A percentile compares a stretch with the other conserved stretches of the same genome.
Evolutionary conservation across 352 stramenopile species (phyloP).

Genomic region (Aphanomyces euteiches): DNA sequence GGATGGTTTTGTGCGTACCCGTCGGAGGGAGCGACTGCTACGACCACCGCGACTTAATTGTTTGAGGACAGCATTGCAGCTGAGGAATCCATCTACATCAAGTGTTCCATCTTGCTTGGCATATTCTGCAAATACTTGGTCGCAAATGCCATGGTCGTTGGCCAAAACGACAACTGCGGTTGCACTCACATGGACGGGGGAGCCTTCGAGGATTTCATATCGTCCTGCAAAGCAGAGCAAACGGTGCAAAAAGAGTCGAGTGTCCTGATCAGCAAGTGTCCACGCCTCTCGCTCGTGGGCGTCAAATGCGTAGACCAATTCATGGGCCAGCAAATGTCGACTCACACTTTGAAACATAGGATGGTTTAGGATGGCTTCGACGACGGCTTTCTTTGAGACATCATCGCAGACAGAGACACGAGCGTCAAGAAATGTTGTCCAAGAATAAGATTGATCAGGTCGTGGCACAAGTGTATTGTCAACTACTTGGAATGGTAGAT

Average conservation of each 20-base stretch:
- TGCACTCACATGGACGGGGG: background rate
- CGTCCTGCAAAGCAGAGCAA: background rate
- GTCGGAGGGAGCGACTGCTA: background rate
- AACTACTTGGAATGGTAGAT: background rate
- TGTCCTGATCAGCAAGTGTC: background rate
- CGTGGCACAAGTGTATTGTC: background rate
- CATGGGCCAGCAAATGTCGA: too few relatives aligned
- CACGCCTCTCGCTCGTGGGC: background rate
- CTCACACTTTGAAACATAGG: too few relatives aligned
- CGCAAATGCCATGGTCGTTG: background rate
- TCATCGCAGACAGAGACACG: background rate
- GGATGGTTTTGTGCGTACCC: background rate
- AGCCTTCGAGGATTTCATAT: constrained; percentile 1
- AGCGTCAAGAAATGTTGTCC: constrained; percentile 11
- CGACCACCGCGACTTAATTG: background rate
- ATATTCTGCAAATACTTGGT: background rate
- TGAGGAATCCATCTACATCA: background rate
- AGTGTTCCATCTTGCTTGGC: background rate
- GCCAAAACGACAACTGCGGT: background rate
- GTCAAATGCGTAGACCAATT: background rate
- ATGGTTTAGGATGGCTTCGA: too few relatives aligned
- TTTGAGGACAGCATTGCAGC: background rate
- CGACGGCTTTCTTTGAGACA: background rate
- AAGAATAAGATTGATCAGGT: background rate
- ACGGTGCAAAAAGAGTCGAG: background rate